These are phyloP conservation scores for Termitomyces sp. DNA, from an alignment of 768 basidiomycete species.

Conservation along the genomic window DNA sequence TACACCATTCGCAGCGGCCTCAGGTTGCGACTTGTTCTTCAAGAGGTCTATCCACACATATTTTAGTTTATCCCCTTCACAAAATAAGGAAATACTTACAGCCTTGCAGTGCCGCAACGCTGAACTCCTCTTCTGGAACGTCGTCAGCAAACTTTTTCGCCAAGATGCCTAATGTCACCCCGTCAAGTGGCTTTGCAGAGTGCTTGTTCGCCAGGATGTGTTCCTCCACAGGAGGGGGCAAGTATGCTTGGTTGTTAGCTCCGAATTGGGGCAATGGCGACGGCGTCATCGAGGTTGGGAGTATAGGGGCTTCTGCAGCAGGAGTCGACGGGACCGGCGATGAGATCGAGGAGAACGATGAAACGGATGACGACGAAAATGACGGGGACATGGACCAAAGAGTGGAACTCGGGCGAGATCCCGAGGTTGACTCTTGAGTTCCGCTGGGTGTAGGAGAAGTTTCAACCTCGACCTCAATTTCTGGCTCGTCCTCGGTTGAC, in stretches of 20 bases:
- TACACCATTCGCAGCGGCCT: slow-evolving; percentile 66
- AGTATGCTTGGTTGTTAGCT: slow-evolving; percentile 55
- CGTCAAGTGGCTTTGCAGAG: slow-evolving; percentile 63
- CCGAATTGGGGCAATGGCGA: slow-evolving; percentile 42
- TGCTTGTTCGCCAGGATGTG: slow-evolving; percentile 57
- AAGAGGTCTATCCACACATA: slow-evolving; percentile 56
- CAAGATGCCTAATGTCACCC: slow-evolving; percentile 57
- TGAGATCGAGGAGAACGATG: slow-evolving; percentile 36
- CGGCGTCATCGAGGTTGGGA: slow-evolving; percentile 18
- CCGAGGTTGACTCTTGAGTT: slow-evolving; percentile 1
- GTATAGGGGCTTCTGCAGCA: slow-evolving; percentile 20
- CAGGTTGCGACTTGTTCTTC: slow-evolving; percentile 81
- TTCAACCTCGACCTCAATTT: slow-evolving; percentile 32
- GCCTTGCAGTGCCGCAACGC: slow-evolving; percentile 87
- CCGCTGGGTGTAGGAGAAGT: slow-evolving; percentile 7
- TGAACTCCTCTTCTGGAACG: slow-evolving; percentile 84
- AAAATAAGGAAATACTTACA: slow-evolving; percentile 52
- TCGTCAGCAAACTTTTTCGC: slow-evolving; percentile 78
- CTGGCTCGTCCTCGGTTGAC: slow-evolving; percentile 51
- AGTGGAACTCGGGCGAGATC: slow-evolving; percentile 17
- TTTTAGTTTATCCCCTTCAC: neutral
- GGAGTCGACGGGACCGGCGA: slow-evolving; percentile 39
- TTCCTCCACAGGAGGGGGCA: slow-evolving; percentile 63
- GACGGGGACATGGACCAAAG: slow-evolving; percentile 26
- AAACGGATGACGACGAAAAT: slow-evolving; percentile 21